phyloP scores from a whole-genome alignment of 1,139 yeast species.

The Sugiyamaella japonica region DNA sequence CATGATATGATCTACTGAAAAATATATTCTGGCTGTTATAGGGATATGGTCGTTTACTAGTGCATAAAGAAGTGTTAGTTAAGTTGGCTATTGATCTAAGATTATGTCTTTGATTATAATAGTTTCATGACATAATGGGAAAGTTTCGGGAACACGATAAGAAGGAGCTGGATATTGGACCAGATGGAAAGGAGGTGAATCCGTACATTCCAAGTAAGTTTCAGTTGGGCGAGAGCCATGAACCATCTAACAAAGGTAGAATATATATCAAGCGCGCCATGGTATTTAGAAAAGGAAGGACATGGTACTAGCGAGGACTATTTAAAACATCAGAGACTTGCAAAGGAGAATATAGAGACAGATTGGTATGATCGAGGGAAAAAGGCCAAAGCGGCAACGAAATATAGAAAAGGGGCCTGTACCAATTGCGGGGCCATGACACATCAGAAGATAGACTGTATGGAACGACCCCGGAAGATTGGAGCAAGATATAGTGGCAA shows the following conservation, averaged over 20 bases:
- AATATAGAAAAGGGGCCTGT: conserved; percentile 48
- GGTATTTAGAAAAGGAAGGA: conserved; percentile 45
- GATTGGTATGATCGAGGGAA: conserved; percentile 40
- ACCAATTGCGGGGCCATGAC: conserved; percentile 53
- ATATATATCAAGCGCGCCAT: conserved; percentile 46
- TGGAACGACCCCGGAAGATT: conserved; percentile 51
- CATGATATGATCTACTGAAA: background rate
- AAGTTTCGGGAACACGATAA: conserved; percentile 6
- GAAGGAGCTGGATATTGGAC: conserved; percentile 27
- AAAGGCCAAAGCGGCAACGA: conserved; percentile 35
- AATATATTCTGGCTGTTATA: background rate
- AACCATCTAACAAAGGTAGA: conserved; percentile 14
- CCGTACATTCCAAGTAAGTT: conserved; percentile 38
- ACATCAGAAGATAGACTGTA: conserved; percentile 51
- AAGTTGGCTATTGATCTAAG: background rate
- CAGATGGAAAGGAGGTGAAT: conserved; percentile 42
- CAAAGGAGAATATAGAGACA: conserved; percentile 31
- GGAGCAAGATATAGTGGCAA: conserved; percentile 42
- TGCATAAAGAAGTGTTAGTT: too few species aligned
- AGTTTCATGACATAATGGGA: conserved; percentile 1
- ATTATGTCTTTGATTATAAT: background rate
- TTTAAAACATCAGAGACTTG: conserved; percentile 53
- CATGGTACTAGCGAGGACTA: conserved; percentile 39
- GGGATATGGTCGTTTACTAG: background rate
- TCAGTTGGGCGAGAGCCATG: background rate